Evolutionary conservation across 768 basidiomycete species (phyloP).

Genomic region (Rhodosporidiobolus odoratus): DNA sequence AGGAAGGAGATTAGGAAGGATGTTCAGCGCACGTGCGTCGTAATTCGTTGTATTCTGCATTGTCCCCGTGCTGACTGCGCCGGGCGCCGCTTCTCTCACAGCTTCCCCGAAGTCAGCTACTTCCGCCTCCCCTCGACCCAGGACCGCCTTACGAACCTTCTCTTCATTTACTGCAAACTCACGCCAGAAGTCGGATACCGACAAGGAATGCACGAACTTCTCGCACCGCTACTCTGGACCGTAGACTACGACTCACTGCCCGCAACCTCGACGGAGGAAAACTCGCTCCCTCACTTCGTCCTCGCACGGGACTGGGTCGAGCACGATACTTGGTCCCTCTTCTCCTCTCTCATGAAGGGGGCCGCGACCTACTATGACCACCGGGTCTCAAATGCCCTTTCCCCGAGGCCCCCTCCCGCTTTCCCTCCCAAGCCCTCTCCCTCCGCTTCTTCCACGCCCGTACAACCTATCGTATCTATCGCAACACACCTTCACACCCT

Average conservation of each 20-base stretch:
- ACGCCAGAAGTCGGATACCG: slow-evolving; percentile 84
- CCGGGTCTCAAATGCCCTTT: slow-evolving; percentile 32
- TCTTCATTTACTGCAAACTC: slow-evolving; percentile 75
- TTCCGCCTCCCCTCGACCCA: slow-evolving; percentile 74
- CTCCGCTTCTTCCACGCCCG: slow-evolving; percentile 22
- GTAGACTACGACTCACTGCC: slow-evolving; percentile 73
- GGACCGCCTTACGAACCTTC: slow-evolving; percentile 70
- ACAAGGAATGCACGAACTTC: slow-evolving; percentile 97
- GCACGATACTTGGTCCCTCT: slow-evolving; percentile 80
- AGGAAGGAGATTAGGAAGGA: slow-evolving; percentile 86
- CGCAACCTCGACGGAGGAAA: not conserved
- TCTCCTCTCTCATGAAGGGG: slow-evolving; percentile 69
- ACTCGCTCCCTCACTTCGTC: slow-evolving; percentile 38
- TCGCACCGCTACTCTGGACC: slow-evolving; percentile 79
- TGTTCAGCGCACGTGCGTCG: slow-evolving; percentile 83
- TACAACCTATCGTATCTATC: slow-evolving; percentile 71
- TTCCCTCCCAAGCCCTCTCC: not conserved
- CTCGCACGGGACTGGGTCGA: slow-evolving; percentile 46
- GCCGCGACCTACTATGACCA: slow-evolving; percentile 67
- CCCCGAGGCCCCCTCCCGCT: not conserved
- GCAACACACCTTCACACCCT: slow-evolving; percentile 76
- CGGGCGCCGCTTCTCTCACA: slow-evolving; percentile 44
- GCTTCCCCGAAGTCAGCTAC: slow-evolving; percentile 93
- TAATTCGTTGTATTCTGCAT: not conserved
- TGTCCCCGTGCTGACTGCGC: slow-evolving; percentile 2